Conservation (phyloP, 177 flowering plant genomes). For the Vitis hybrid region DNA sequence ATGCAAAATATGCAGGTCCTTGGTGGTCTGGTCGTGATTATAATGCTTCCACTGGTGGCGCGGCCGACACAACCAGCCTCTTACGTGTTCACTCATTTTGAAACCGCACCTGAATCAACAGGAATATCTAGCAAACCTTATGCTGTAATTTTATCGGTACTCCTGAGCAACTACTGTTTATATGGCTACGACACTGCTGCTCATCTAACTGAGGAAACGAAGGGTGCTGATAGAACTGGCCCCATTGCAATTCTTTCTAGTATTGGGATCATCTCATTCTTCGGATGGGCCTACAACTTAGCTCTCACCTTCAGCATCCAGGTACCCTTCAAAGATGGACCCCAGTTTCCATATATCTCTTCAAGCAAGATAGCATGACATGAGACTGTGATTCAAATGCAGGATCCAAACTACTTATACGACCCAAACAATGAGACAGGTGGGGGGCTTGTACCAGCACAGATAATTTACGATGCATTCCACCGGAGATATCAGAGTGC, state of each 20-base stretch:
- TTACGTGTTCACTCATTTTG: constrained; percentile 32
- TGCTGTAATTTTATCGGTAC: constrained; percentile 25
- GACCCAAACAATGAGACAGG: constrained; percentile 31
- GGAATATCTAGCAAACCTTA: constrained; percentile 29
- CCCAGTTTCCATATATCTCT: not conserved
- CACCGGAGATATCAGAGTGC: constrained; percentile 25
- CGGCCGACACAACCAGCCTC: constrained; percentile 25
- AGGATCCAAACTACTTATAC: constrained; percentile 26
- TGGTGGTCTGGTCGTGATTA: constrained; percentile 24
- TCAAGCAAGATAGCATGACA: not conserved
- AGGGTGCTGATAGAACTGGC: constrained; percentile 30
- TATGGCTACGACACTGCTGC: constrained; percentile 37
- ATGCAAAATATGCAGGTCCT: constrained; percentile 12
- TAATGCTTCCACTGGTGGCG: constrained; percentile 33
- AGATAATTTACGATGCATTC: constrained; percentile 34
- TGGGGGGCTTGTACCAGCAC: constrained; percentile 30
- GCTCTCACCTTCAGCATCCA: constrained; percentile 37
- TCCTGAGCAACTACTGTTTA: constrained; percentile 25
- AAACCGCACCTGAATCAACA: constrained; percentile 28
- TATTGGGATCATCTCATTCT: constrained; percentile 27
- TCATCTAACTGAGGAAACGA: constrained; percentile 37
- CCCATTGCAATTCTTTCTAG: constrained; percentile 29
- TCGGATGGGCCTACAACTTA: constrained; percentile 32
- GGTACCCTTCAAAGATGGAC: constrained; percentile 7
- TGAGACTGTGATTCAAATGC: not conserved